phyloP scores from a whole-genome alignment of 2,329 filamentous ascomycete genomes.

The Emergomyces orientalis region DNA sequence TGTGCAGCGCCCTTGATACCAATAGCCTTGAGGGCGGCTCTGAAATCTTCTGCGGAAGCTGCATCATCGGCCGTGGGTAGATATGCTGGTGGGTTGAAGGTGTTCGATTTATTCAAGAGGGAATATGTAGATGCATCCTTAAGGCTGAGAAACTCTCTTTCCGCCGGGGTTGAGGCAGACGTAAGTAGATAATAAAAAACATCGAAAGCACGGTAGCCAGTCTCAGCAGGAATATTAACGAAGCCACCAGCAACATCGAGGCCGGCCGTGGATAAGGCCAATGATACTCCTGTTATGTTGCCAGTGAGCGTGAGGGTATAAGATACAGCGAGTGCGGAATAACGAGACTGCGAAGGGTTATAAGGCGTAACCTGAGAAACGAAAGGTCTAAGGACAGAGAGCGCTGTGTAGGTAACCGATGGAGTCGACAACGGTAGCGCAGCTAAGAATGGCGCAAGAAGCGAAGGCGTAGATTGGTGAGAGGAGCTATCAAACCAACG shows the following conservation, averaged over 20 bases:
- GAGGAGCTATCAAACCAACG: constrained; percentile 56
- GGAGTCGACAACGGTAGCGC: constrained; percentile 74
- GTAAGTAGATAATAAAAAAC: constrained; percentile 96
- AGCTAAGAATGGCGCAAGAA: constrained; percentile 70
- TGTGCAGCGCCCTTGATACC: constrained; percentile 83
- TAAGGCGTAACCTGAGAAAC: constrained; percentile 76
- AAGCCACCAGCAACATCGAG: constrained; percentile 77
- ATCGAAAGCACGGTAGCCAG: constrained; percentile 86
- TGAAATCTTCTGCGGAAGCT: constrained; percentile 87
- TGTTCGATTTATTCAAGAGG: constrained; percentile 71
- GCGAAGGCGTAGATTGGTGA: constrained; percentile 76
- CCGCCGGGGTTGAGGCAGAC: constrained; percentile 77
- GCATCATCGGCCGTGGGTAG: constrained; percentile 87
- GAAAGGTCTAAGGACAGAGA: constrained; percentile 78
- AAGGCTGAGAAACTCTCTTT: constrained; percentile 78
- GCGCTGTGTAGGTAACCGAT: constrained; percentile 61
- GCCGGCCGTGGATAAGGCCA: constrained; percentile 76
- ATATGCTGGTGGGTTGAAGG: constrained; percentile 77
- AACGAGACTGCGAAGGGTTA: constrained; percentile 74
- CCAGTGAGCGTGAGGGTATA: constrained; percentile 75
- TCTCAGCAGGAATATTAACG: constrained; percentile 65
- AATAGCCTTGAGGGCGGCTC: constrained; percentile 75
- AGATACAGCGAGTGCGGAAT: constrained; percentile 70
- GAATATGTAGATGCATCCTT: constrained; percentile 67
- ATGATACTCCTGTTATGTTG: constrained; percentile 61